phyloP scores from a whole-genome alignment of 2,329 filamentous ascomycete genomes.

The Apiospora saccharicola region DNA sequence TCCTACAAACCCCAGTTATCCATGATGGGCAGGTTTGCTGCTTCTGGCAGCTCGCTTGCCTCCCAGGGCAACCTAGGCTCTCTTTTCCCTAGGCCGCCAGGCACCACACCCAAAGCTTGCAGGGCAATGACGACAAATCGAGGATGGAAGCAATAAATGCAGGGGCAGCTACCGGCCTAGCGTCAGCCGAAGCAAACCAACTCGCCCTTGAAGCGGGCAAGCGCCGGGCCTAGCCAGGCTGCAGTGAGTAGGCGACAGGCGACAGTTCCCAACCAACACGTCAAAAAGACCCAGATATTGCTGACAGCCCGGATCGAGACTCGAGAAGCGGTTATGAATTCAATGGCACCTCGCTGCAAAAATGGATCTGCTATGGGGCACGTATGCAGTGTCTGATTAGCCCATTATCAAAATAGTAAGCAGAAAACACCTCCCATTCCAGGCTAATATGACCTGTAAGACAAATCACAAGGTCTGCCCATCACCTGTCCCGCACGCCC shows the following conservation, averaged over 20 bases:
- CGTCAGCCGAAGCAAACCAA: neutral
- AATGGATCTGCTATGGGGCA: constrained; percentile 9
- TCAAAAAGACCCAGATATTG: neutral
- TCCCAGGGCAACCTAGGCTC: neutral
- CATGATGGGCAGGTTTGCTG: neutral
- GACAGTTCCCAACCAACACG: neutral
- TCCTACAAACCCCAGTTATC: neutral
- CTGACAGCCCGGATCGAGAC: neutral
- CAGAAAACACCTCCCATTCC: neutral
- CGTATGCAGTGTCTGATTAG: neutral
- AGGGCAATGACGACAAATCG: neutral
- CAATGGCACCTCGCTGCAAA: neutral
- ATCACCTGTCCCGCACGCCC: neutral
- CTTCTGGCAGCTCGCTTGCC: neutral
- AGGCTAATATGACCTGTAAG: neutral
- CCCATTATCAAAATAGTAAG: neutral
- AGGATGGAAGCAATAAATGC: neutral
- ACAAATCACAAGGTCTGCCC: neutral
- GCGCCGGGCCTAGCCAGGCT: neutral
- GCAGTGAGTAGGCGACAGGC: neutral
- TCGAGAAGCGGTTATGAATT: neutral
- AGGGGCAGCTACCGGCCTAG: neutral
- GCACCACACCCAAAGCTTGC: neutral
- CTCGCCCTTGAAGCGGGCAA: constrained; percentile 14
- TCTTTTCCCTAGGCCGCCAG: neutral